A percentile compares a stretch with the other conserved stretches of the same genome.
These are phyloP conservation scores for Phytophthora colocasiae DNA, from an alignment of 352 stramenopile species.

Conservation along the genomic window DNA sequence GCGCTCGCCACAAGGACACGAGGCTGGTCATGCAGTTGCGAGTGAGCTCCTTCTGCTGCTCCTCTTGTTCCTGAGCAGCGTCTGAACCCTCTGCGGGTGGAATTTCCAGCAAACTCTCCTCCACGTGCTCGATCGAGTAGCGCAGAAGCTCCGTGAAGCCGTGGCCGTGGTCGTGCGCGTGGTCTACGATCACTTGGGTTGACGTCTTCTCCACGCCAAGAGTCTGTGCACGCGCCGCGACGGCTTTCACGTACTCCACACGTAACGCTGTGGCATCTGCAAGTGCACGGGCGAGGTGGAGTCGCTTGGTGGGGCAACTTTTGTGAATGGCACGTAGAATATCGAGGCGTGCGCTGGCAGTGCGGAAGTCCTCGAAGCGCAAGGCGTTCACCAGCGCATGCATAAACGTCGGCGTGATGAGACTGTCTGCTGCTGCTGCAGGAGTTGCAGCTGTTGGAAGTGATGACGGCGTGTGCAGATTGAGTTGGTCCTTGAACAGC, in stretches of 20 bases:
- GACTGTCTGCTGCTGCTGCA: constrained; percentile 64
- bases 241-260: constrained; percentile 68
- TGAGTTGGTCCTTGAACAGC: constrained; percentile 78
- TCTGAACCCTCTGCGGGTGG: constrained; percentile 27
- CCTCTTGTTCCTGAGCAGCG: constrained; percentile 30
- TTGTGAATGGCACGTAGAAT: constrained; percentile 90
- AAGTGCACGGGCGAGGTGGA: constrained; percentile 75
- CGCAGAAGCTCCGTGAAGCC: constrained; percentile 83
- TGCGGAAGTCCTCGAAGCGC: constrained; percentile 90
- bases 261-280: constrained; percentile 75
- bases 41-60: constrained; percentile 57
- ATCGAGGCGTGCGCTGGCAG: constrained; percentile 77
- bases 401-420: constrained; percentile 78
- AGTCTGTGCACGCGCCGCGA: constrained; percentile 50
- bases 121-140: constrained; percentile 84
- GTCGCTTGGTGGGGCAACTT: constrained; percentile 70
- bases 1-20: constrained; percentile 70
- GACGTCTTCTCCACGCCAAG: constrained; percentile 70
- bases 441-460: constrained; percentile 35
- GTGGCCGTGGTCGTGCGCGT: constrained; percentile 80
- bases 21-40: constrained; percentile 78
- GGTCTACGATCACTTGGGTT: constrained; percentile 49
- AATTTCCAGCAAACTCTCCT: constrained; percentile 41
- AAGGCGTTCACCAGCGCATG: constrained; percentile 83
- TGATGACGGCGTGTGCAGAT: constrained; percentile 33